These are phyloP conservation scores for Globisporangium spinosum DNA, from an alignment of 352 stramenopile species.

Conservation along the genomic window DNA sequence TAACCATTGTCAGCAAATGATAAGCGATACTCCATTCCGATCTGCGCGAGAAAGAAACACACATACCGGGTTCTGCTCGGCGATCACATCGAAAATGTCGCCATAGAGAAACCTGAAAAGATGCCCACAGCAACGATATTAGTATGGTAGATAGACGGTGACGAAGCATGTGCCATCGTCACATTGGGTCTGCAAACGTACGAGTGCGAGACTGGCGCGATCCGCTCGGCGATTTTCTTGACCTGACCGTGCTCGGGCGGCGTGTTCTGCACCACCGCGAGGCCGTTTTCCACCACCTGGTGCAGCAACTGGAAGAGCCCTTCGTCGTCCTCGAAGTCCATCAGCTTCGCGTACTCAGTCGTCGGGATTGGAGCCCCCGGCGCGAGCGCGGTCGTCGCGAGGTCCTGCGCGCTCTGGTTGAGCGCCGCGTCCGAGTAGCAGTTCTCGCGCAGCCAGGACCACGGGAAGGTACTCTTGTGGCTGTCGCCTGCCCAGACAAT, in stretches of 20 bases:
- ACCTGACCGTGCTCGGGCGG: conserved; percentile 51
- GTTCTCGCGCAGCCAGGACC: conserved; percentile 71
- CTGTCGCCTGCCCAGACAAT: conserved; percentile 61
- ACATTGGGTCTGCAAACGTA: conserved; percentile 22
- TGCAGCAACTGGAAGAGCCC: conserved; percentile 66
- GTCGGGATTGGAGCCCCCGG: conserved; percentile 48
- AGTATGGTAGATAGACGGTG: not conserved
- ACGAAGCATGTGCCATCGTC: not conserved
- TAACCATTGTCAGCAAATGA: not conserved
- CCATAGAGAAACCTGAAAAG: conserved; percentile 70
- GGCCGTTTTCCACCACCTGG: conserved; percentile 63
- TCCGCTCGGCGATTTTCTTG: conserved; percentile 72
- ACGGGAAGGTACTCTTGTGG: conserved; percentile 68
- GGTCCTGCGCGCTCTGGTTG: conserved; percentile 41
- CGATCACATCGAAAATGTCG: conserved; percentile 83
- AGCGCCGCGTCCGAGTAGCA: conserved; percentile 64
- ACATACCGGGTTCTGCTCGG: conserved; percentile 69
- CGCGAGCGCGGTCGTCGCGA: conserved; percentile 41
- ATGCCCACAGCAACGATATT: not conserved
- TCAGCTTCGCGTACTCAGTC: conserved; percentile 63
- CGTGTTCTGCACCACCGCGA: conserved; percentile 74
- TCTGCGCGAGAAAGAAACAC: not conserved
- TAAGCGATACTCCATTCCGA: not conserved
- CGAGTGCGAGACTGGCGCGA: conserved; percentile 79
- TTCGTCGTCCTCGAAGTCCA: conserved; percentile 48